A percentile compares a stretch with the other conserved stretches of the same genome.
phyloP scores from a whole-genome alignment of 306 rosid genomes.

The Cucurbita moschata region DNA sequence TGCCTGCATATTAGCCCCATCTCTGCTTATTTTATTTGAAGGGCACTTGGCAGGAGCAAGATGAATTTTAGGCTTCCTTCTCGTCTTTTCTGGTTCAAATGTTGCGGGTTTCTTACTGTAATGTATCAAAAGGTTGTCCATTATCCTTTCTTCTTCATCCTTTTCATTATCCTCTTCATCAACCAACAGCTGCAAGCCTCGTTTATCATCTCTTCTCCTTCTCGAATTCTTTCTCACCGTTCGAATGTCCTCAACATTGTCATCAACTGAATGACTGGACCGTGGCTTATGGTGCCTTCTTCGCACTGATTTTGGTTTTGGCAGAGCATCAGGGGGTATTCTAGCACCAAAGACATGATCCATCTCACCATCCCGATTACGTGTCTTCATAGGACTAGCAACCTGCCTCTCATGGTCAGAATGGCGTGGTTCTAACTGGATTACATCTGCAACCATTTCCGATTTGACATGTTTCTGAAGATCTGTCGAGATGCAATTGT shows the following conservation, averaged over 20 bases:
- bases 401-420: constrained; percentile 35
- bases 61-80: constrained; percentile 50
- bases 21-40: constrained; percentile 20
- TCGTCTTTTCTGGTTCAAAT: constrained; percentile 37
- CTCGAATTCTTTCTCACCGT: constrained; percentile 41
- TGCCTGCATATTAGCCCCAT: constrained; percentile 22
- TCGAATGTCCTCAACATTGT: constrained; percentile 26
- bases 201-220: constrained; percentile 49
- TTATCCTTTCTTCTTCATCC: constrained; percentile 75
- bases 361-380: constrained; percentile 33
- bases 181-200: constrained; percentile 65
- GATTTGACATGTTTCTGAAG: constrained; percentile 28
- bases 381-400: constrained; percentile 20
- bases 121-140: constrained; percentile 72
- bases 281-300: constrained; percentile 56
- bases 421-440: constrained; percentile 27
- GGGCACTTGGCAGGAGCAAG: constrained; percentile 29
- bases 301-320: constrained; percentile 53
- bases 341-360: constrained; percentile 18
- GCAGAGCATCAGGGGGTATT: constrained; percentile 22
- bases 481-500: constrained; percentile 14
- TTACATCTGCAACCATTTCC: constrained; percentile 24
- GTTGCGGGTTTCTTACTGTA: constrained; percentile 62
- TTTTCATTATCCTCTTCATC: constrained; percentile 45
- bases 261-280: constrained; percentile 23